phyloP scores from a whole-genome alignment of 2,329 filamentous ascomycete species.

The Incumbomyces lentus region DNA sequence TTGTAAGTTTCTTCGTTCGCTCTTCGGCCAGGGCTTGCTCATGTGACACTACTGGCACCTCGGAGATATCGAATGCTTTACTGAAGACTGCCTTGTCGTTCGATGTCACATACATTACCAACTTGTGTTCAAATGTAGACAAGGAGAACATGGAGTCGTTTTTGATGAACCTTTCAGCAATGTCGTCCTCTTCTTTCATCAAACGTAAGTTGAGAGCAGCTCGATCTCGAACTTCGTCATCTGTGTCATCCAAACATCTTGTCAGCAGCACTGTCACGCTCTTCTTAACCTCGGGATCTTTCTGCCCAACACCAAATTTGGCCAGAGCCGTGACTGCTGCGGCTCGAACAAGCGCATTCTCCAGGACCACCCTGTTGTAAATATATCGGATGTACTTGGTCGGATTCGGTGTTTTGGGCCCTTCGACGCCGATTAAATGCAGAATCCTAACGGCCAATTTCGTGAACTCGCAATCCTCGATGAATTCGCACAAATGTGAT shows the following conservation, averaged over 20 bases:
- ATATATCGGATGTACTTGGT: conserved; percentile 99
- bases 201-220: conserved; percentile 84
- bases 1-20: conserved; percentile 91
- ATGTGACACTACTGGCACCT: conserved; percentile 84
- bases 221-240: conserved; percentile 94
- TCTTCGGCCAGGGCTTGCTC: conserved; percentile 96
- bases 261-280: conserved; percentile 88
- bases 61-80: conserved; percentile 77
- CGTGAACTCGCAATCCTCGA: conserved; percentile 98
- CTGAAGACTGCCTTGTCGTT: conserved; percentile 79
- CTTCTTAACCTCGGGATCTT: conserved; percentile 91
- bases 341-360: conserved; percentile 91
- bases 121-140: conserved; percentile 88
- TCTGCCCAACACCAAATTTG: conserved; percentile 94
- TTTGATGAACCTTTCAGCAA: conserved; percentile 80
- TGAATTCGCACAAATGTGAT: conserved; percentile 94
- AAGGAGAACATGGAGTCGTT: conserved; percentile 96
- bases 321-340: conserved; percentile 90
- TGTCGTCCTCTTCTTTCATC: conserved; percentile 83
- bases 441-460: conserved; percentile 93
- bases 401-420: conserved; percentile 86
- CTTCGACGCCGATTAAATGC: conserved; percentile 86
- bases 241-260: conserved; percentile 88
- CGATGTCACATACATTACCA: conserved; percentile 94
- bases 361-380: conserved; percentile 93